Evolutionary conservation across 148 eudicot genomes (phyloP), one percentile per base, ranked within the genome.

Genomic region (Rhododendron kiyosumense): DNA sequence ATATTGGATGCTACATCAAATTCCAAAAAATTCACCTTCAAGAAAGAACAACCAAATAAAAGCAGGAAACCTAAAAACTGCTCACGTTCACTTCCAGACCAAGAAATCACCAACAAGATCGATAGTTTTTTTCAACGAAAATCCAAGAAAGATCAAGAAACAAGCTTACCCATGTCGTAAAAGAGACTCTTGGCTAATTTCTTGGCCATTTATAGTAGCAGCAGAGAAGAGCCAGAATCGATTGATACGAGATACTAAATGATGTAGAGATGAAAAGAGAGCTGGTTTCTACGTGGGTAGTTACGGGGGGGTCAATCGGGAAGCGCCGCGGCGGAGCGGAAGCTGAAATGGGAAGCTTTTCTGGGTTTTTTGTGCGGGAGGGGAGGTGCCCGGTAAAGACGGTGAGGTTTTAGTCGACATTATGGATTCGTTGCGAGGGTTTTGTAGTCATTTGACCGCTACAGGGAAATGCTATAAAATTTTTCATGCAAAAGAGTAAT

Each of bases 111-210:
- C 73, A 59, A 38, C 22, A 61, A 82, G 51, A 18, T 82, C 14
- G 7, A 22, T 2, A 38, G 2, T 20, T 15, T 12, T 18, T 34
- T 51, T 11, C 7, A 24, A 36, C 12, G 15, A 1, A 41, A 36
- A 61, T 7, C 7, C 71, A 81, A 57, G 10, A 81, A 34, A 54
- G 59, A 54, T 79, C 36, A 48, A 48, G 36, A 57, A 12, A 49
- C 52, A n/a, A 78, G n/a, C 10, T 83, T 88, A 92, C 93, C 91
- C 43, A 90, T 30, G n/a, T 73, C 86, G 57, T n/a, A 84, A 30
- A 90, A 75, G 45, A 89, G 14, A 20, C 82, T 86, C 57, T 81
- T 82, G 2, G 90, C 43, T 3, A 89, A 83, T 45, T 65, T 85
- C 41, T 41, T 57, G 67, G 89, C 90, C 93, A 92, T 92, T 71